phyloP scores from a whole-genome alignment of 2,329 filamentous ascomycete species.

The Annulohypoxylon truncatum region DNA sequence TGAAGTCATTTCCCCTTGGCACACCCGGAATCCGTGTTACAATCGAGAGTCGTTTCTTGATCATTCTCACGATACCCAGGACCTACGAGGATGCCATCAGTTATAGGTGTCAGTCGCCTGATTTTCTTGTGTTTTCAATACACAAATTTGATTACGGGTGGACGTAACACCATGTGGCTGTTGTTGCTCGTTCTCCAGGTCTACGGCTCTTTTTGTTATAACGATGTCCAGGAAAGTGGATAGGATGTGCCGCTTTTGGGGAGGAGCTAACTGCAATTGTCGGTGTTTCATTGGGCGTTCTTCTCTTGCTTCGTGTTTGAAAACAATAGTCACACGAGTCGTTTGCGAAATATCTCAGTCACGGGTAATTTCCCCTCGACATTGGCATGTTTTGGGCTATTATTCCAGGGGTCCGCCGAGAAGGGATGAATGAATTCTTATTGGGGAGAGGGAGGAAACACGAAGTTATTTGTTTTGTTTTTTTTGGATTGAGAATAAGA shows the following conservation, averaged over 20 bases:
- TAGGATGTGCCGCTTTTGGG: constrained; percentile 33
- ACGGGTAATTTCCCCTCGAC: constrained; percentile 12
- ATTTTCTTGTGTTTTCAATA: constrained; percentile 42
- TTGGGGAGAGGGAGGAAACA: constrained; percentile 11
- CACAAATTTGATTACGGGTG: constrained; percentile 38
- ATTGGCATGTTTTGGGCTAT: constrained; percentile 5
- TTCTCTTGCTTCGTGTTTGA: constrained; percentile 35
- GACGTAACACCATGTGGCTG: constrained; percentile 39
- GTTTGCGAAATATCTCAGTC: constrained; percentile 27
- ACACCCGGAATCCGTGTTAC: constrained; percentile 19
- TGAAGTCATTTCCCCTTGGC: constrained; percentile 1
- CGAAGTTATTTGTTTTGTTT: constrained; percentile 16
- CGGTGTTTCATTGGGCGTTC: constrained; percentile 50
- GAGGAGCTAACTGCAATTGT: constrained; percentile 40
- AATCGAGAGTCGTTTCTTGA: constrained; percentile 30
- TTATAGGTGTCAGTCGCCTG: constrained; percentile 31
- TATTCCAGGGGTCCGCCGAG: constrained; percentile 3
- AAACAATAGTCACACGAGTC: constrained; percentile 23
- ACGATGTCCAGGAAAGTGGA: constrained; percentile 35
- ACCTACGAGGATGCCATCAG: constrained; percentile 37
- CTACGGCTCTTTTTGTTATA: constrained; percentile 39
- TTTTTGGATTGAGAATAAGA: constrained; percentile 22
- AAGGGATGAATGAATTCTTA: constrained; percentile 4
- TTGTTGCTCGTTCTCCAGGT: constrained; percentile 40
- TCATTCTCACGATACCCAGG: constrained; percentile 44